phyloP scores from a whole-genome alignment of 495 filamentous ascomycete genomes.

The Daldinia bambusicola region DNA sequence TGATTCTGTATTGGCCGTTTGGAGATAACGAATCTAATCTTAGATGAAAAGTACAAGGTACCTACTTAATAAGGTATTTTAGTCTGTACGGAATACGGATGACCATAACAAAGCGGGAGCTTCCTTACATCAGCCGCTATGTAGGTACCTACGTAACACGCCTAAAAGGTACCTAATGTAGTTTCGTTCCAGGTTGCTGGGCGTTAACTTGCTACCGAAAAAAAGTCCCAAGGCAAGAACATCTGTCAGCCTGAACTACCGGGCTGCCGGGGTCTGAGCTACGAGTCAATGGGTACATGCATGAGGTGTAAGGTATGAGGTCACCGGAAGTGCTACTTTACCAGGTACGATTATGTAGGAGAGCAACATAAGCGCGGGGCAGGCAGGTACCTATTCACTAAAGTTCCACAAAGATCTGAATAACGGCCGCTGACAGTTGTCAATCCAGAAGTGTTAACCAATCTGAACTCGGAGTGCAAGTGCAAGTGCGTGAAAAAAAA shows the following conservation, averaged over 20 bases:
- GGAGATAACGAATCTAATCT: background rate
- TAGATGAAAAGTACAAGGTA: background rate
- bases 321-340: constrained; percentile 26
- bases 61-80: background rate
- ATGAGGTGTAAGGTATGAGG: constrained; percentile 25
- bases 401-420: constrained; percentile 11
- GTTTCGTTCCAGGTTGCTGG: too few species aligned
- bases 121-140: too few species aligned
- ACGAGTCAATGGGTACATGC: constrained; percentile 4
- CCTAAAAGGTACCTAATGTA: too few species aligned
- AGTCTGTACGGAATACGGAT: too few species aligned
- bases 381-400: constrained; percentile 15
- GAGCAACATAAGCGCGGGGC: constrained; percentile 30
- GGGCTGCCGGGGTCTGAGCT: constrained; percentile 2
- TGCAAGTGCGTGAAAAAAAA: background rate
- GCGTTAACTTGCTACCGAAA: too few species aligned
- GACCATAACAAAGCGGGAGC: too few species aligned
- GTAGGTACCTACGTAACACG: too few species aligned
- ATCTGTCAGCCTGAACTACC: constrained; percentile 17
- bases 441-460: constrained; percentile 5
- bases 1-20: background rate
- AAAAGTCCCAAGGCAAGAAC: background rate
- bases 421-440: constrained; percentile 25
- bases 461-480: constrained; percentile 10
- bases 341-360: background rate